Evolutionary conservation across 1,284 basidiomycete genomes (phyloP).

Genomic region (Irpex lacteus): DNA sequence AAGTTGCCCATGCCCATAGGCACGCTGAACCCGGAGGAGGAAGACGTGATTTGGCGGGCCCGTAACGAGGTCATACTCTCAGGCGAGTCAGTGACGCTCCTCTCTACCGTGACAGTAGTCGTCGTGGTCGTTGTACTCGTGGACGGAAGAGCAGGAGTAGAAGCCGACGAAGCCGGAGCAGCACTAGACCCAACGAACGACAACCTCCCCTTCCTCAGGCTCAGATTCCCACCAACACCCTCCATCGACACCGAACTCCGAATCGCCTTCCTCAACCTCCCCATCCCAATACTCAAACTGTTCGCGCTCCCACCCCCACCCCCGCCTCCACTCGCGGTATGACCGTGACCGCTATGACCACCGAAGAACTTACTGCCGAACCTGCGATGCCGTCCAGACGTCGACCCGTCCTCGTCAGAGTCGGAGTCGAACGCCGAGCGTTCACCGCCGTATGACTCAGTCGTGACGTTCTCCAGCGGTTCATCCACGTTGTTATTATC

Average conservation of each 20-base stretch:
- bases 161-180: not conserved
- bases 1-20: not conserved
- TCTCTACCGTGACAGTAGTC: too few species aligned
- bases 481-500: too few species aligned
- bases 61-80: conserved; percentile 6
- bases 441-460: not conserved
- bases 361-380: too few species aligned
- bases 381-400: not conserved
- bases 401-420: conserved; percentile 7
- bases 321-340: not conserved
- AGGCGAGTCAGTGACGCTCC: not conserved
- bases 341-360: too few species aligned
- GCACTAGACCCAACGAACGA: not conserved
- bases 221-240: not conserved
- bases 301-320: too few species aligned
- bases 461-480: too few species aligned
- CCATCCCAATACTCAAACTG: not conserved
- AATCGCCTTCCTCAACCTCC: conserved; percentile 1
- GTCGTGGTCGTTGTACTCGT: not conserved
- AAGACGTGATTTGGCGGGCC: conserved; percentile 4
- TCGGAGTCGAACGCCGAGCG: conserved; percentile 10
- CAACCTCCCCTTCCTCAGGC: not conserved
- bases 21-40: not conserved
- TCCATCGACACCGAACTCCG: conserved; percentile 4
- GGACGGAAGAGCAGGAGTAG: not conserved